phyloP scores from a whole-genome alignment of 768 basidiomycete species.

The Tulasnella sp. region DNA sequence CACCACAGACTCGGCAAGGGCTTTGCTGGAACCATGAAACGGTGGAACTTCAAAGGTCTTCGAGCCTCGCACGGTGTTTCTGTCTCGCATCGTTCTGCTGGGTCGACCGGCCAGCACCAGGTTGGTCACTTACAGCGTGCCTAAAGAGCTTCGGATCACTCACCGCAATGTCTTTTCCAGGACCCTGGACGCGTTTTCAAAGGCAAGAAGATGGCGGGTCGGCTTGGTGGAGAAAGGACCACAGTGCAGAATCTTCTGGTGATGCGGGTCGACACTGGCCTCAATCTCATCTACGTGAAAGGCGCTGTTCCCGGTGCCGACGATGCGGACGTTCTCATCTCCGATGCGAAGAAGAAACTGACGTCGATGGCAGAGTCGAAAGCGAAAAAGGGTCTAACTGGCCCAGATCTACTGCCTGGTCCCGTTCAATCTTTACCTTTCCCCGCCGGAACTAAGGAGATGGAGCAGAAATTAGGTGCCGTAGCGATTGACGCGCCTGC shows the following conservation, averaged over 20 bases:
- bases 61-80: slow-evolving; percentile 96
- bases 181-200: slow-evolving; percentile 95
- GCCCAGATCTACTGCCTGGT: slow-evolving; percentile 61
- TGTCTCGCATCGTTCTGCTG: slow-evolving; percentile 85
- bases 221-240: slow-evolving; percentile 75
- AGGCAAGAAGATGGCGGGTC: slow-evolving; percentile 98
- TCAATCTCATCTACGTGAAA: slow-evolving; percentile 86
- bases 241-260: slow-evolving; percentile 89
- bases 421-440: slow-evolving; percentile 84
- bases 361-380: slow-evolving; percentile 57
- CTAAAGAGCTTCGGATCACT: slow-evolving; percentile 25
- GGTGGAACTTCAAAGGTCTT: slow-evolving; percentile 88
- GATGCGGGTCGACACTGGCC: slow-evolving; percentile 76
- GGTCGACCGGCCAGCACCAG: slow-evolving; percentile 93
- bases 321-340: slow-evolving; percentile 77
- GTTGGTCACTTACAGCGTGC: slow-evolving; percentile 44
- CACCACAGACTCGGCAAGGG: slow-evolving; percentile 84
- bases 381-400: slow-evolving; percentile 67
- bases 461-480: slow-evolving; percentile 62
- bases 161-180: slow-evolving; percentile 43
- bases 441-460: slow-evolving; percentile 80
- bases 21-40: slow-evolving; percentile 95
- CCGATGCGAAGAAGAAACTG: slow-evolving; percentile 88
- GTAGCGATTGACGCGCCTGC: slow-evolving; percentile 60
- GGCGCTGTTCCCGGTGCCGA: slow-evolving; percentile 91